Percentiles rank a stretch among this genome's conserved stretches.
Conservation (phyloP, 1,284 basidiomycete species). For the Trichosporon asahii region DNA sequence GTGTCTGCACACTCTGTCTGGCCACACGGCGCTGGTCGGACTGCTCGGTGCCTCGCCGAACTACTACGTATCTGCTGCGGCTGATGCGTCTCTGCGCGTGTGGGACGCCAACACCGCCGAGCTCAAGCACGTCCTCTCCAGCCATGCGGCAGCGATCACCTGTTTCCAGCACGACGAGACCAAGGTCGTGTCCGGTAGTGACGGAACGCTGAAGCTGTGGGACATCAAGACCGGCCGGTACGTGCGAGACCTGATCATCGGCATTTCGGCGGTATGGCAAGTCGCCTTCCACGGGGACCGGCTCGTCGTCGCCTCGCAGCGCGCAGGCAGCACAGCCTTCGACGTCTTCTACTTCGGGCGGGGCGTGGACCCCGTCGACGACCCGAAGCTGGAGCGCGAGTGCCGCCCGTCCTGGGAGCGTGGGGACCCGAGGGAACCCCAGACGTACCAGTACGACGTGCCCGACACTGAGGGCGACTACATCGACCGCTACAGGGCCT, state of each 20-base stretch:
- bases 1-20: conserved; percentile 72
- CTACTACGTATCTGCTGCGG: conserved; percentile 85
- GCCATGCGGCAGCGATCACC: conserved; percentile 89
- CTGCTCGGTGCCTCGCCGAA: conserved; percentile 81
- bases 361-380: conserved; percentile 31
- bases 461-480: conserved; percentile 12
- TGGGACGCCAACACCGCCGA: conserved; percentile 84
- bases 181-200: conserved; percentile 87
- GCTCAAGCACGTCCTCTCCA: conserved; percentile 72
- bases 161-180: conserved; percentile 97
- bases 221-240: conserved; percentile 78
- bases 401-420: conserved; percentile 41
- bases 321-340: conserved; percentile 63
- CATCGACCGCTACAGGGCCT: neutral
- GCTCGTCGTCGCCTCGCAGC: conserved; percentile 86
- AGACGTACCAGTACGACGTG: conserved; percentile 33
- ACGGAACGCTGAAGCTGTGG: conserved; percentile 97
- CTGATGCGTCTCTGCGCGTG: conserved; percentile 84
- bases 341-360: conserved; percentile 49
- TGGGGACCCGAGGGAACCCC: conserved; percentile 34
- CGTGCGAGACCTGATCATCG: conserved; percentile 78
- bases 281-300: conserved; percentile 87
- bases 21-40: conserved; percentile 84
- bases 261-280: conserved; percentile 91
- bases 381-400: conserved; percentile 39